A percentile compares a stretch with the other conserved stretches of the same genome.
These are phyloP conservation scores for Clarireedia sp. DNA, from an alignment of 2,329 filamentous ascomycete genomes.

Conservation along the genomic window DNA sequence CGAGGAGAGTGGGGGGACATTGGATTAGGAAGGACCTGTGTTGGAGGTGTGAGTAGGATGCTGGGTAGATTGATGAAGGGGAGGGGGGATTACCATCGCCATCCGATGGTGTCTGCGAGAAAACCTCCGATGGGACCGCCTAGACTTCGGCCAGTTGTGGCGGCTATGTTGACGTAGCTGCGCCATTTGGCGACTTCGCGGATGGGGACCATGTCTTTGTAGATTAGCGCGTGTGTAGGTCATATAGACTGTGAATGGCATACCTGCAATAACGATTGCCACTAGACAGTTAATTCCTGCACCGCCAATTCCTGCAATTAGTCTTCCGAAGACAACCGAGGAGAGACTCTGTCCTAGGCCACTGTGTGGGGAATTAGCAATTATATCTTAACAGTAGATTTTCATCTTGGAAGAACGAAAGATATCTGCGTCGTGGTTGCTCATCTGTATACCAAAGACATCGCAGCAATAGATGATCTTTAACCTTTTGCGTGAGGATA, in stretches of 20 bases:
- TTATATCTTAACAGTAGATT: not conserved
- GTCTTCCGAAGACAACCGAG: constrained; percentile 42
- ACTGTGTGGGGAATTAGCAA: constrained; percentile 18
- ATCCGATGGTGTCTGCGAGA: constrained; percentile 64
- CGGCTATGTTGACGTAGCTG: constrained; percentile 60
- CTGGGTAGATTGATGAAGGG: too few species aligned
- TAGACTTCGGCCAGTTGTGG: constrained; percentile 54
- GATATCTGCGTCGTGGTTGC: not conserved
- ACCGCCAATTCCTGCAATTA: constrained; percentile 44
- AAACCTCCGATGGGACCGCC: constrained; percentile 66
- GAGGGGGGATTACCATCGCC: constrained; percentile 51
- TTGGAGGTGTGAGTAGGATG: not conserved
- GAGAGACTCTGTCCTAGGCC: constrained; percentile 40
- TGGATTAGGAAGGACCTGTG: constrained; percentile 48
- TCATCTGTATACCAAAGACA: not conserved
- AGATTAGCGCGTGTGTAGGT: not conserved
- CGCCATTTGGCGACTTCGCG: constrained; percentile 46
- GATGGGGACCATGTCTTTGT: constrained; percentile 41
- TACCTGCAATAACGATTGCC: constrained; percentile 44
- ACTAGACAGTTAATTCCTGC: constrained; percentile 43
- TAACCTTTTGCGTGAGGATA: too few species aligned
- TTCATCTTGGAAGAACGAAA: not conserved
- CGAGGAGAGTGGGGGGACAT: constrained; percentile 44
- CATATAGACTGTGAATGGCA: too few species aligned
- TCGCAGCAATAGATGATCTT: too few species aligned